phyloP scores from a whole-genome alignment of 345 rosid species.

The Camelina neglecta region DNA sequence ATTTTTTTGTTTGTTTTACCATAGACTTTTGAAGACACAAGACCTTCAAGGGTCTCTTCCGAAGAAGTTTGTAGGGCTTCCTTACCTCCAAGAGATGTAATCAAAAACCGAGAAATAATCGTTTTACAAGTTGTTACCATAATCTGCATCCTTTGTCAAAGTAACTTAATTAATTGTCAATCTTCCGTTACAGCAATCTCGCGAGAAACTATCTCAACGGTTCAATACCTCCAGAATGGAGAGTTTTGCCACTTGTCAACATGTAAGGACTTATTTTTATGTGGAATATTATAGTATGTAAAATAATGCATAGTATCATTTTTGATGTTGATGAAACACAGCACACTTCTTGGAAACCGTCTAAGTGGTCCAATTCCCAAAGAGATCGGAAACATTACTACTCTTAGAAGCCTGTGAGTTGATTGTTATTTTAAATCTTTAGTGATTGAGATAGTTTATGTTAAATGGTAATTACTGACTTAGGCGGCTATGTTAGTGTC shows the following conservation, averaged over 20 bases:
- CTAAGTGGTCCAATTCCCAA: neutral
- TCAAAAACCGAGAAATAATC: neutral
- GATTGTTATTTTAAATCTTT: too few relatives aligned
- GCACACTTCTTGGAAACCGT: neutral
- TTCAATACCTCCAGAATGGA: neutral
- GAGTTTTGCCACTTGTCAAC: neutral
- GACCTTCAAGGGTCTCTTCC: too few relatives aligned
- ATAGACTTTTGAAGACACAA: neutral
- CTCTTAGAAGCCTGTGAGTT: neutral
- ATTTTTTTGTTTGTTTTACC: too few relatives aligned
- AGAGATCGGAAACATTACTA: neutral
- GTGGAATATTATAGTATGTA: too few relatives aligned
- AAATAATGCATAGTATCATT: too few relatives aligned
- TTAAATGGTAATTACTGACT: too few relatives aligned
- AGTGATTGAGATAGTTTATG: too few relatives aligned
- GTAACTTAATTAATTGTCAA: too few relatives aligned
- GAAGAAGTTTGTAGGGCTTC: too few relatives aligned
- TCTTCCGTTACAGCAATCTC: neutral
- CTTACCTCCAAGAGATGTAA: neutral
- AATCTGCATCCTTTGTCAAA: neutral
- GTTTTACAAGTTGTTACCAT: neutral
- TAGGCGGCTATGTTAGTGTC: neutral
- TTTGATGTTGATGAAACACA: neutral
- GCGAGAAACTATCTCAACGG: neutral
- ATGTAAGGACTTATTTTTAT: neutral